Conservation (phyloP, 2,329 filamentous ascomycete species). For the Arthrobotrys entomopaga region DNA sequence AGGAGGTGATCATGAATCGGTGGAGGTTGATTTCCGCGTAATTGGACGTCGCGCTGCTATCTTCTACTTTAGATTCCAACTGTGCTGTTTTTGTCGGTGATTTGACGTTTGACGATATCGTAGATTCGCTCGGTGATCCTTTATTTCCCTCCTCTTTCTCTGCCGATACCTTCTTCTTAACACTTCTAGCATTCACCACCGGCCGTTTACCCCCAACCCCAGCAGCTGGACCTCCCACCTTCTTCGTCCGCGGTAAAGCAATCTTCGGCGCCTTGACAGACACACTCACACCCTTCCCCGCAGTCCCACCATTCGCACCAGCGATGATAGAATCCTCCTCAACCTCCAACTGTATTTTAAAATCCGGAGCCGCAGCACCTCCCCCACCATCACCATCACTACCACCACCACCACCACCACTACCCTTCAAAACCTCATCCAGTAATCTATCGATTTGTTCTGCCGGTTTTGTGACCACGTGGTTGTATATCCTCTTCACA, state of each 20-base stretch:
- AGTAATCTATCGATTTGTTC: constrained; percentile 49
- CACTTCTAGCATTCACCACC: background rate
- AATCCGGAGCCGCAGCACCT: constrained; percentile 23
- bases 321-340: constrained; percentile 21
- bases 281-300: constrained; percentile 13
- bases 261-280: constrained; percentile 14
- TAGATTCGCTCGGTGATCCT: background rate
- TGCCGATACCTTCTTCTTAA: background rate
- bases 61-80: background rate
- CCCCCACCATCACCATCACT: background rate
- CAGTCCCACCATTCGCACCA: background rate
- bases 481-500: constrained; percentile 28
- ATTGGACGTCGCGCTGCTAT: background rate
- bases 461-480: constrained; percentile 10
- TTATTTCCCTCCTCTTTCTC: background rate
- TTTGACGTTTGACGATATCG: background rate
- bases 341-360: constrained; percentile 42
- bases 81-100: background rate
- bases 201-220: background rate
- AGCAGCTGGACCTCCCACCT: background rate
- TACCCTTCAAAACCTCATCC: constrained; percentile 24
- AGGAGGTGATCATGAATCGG: constrained; percentile 24
- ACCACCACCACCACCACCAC: background rate
- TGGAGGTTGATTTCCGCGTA: constrained; percentile 44
- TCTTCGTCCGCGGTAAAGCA: constrained; percentile 1